These are phyloP conservation scores for Chrysosphaeria jannelii DNA, from an alignment of 2,329 filamentous ascomycete genomes.

Conservation along the genomic window DNA sequence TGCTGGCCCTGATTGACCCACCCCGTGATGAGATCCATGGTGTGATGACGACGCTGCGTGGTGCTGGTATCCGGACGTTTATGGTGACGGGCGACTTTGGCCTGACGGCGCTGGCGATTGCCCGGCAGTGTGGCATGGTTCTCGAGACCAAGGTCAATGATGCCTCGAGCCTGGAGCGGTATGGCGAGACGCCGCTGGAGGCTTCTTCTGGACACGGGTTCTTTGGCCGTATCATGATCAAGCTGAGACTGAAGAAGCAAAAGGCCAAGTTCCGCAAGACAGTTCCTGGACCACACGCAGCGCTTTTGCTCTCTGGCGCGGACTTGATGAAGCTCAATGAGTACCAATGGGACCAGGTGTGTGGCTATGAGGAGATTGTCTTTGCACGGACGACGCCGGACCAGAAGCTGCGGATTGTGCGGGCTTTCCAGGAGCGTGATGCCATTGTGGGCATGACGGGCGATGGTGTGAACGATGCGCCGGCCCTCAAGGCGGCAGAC, in stretches of 20 bases:
- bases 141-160: conserved; percentile 11
- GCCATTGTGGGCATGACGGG: conserved; percentile 49
- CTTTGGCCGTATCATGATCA: too few species aligned
- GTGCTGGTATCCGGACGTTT: conserved; percentile 40
- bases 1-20: conserved; percentile 53
- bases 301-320: conserved; percentile 22
- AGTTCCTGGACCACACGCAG: not conserved
- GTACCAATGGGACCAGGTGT: conserved; percentile 34
- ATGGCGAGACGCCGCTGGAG: not conserved
- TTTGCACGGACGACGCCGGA: conserved; percentile 50
- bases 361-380: conserved; percentile 36
- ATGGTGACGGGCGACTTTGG: conserved; percentile 64
- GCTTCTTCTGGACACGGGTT: not conserved
- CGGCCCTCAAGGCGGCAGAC: conserved; percentile 43
- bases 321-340: conserved; percentile 35
- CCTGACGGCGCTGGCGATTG: conserved; percentile 43
- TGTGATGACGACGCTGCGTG: conserved; percentile 32
- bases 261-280: not conserved
- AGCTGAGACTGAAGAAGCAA: not conserved
- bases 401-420: conserved; percentile 50
- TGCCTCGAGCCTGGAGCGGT: not conserved
- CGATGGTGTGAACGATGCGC: conserved; percentile 48
- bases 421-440: conserved; percentile 32
- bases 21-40: conserved; percentile 40
- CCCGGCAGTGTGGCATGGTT: conserved; percentile 38